Evolutionary conservation across 148 eudicot species (phyloP).

Genomic region (Pharnaceum exiguum): DNA sequence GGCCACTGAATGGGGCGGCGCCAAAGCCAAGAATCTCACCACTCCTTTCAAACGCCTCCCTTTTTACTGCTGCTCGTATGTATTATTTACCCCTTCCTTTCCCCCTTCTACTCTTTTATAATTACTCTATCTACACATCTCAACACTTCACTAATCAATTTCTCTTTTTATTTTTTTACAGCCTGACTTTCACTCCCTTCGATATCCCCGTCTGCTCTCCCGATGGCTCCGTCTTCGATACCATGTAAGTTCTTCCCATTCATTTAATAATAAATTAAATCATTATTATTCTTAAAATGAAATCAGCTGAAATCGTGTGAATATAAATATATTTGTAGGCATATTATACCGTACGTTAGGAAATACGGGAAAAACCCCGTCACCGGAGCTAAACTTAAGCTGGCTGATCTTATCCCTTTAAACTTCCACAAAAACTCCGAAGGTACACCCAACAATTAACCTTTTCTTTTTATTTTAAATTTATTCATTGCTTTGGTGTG

Average conservation of each 20-base stretch:
- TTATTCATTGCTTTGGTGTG: background rate
- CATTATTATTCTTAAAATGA: background rate
- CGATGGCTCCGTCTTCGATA: slow-evolving; percentile 87
- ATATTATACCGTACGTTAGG: slow-evolving; percentile 69
- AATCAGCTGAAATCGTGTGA: background rate
- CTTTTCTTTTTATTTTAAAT: background rate
- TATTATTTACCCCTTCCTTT: background rate
- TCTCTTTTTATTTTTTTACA: slow-evolving; percentile 18
- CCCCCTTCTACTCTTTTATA: background rate
- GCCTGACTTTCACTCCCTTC: slow-evolving; percentile 91
- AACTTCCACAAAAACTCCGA: slow-evolving; percentile 84
- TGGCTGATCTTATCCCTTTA: slow-evolving; percentile 74
- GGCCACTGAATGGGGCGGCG: slow-evolving; percentile 99
- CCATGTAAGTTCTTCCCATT: slow-evolving; percentile 42
- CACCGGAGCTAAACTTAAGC: slow-evolving; percentile 72
- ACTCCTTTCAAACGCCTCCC: slow-evolving; percentile 94
- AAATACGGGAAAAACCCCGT: slow-evolving; percentile 92
- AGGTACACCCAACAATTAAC: slow-evolving; percentile 31
- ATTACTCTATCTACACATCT: too few species aligned
- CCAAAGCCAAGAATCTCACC: slow-evolving; percentile 63
- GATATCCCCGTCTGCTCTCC: slow-evolving; percentile 73
- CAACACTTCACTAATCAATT: background rate
- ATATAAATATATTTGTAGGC: slow-evolving; percentile 32
- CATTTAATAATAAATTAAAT: background rate
- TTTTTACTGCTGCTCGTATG: slow-evolving; percentile 94